These are phyloP conservation scores for Datisca glomerata DNA, from an alignment of 306 rosid genomes.

Conservation along the genomic window DNA sequence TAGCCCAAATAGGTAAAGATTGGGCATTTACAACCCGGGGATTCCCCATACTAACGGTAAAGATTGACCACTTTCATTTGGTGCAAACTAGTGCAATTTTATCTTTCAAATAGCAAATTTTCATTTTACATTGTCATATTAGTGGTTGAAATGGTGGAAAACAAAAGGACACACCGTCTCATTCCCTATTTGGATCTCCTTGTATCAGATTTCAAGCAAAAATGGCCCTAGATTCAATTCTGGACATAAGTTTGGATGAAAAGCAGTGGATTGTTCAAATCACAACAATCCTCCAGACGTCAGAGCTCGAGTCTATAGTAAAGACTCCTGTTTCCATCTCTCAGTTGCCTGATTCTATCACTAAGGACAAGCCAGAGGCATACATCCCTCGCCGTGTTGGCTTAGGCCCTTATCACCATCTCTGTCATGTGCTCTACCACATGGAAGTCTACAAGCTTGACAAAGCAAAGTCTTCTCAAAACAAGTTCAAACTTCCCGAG, in stretches of 20 bases:
- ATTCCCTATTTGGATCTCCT: too few relatives aligned
- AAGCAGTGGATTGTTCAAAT: constrained; percentile 1
- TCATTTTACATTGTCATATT: too few relatives aligned
- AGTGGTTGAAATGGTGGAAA: too few relatives aligned
- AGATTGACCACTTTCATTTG: too few relatives aligned
- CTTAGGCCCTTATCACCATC: constrained; percentile 9
- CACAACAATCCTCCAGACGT: background rate
- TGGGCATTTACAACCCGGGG: too few relatives aligned
- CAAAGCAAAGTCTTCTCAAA: background rate
- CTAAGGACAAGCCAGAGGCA: background rate
- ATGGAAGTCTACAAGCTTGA: constrained; percentile 8
- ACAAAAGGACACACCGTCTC: too few relatives aligned
- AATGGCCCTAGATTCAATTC: background rate
- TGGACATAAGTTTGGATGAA: background rate
- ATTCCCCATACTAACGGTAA: too few relatives aligned
- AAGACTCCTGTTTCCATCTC: constrained; percentile 2
- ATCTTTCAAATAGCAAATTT: too few relatives aligned
- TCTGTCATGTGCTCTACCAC: background rate
- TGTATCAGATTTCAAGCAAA: too few relatives aligned
- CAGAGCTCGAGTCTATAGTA: background rate
- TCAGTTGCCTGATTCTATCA: background rate
- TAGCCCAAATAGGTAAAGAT: too few relatives aligned
- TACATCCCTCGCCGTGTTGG: constrained; percentile 1
- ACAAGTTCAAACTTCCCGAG: background rate
- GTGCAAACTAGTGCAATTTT: too few relatives aligned